Base-by-base conservation (phyloP, 1,139 yeast genomes). In the Komagataea norvegica region DNA sequence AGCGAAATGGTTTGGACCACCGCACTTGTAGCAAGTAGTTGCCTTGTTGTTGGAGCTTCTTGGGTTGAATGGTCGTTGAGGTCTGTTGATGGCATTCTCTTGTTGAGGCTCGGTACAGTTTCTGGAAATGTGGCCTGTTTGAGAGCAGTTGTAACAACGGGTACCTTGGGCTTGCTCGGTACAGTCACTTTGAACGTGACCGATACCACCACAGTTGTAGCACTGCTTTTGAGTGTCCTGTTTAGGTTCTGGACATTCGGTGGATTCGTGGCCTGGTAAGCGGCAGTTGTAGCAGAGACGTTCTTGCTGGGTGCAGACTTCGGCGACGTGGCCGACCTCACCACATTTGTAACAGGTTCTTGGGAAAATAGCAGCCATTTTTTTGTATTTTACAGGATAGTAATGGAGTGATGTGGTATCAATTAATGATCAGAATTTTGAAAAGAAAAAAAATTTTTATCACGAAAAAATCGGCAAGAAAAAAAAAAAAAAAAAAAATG, bases 251-350 rank as follows among this genome's bases (percentile, higher is more conserved):
- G 93, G 83, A 64, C 96, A 87, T 49, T 83, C 93, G 52, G 77
- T 74, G 44, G 93, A 84, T 64, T 86, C 88, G 65, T 87, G 96
- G 48, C 95, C 95, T 45, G 95, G 82, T 63, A 80, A 74, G 60
- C 82, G 85, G 66, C 96, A 87, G 78, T 87, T 87, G 81, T 86
- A 87, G 68, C 96, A 87, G 59, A 87, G 72, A 68, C 91, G 80
- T 63, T 79, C 86, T 45, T 79, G 73, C 64, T 84, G 86, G 52
- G 78, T 76, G 66, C 96, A 87, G 60, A 75, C 79, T 60, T 83
- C 94, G 47, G 95, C 95, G 58, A 85, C 74, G 70, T 87, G 95
- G 54, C 95, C 95, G 51, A 83, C 74, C 68, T 85, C 86, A 57
- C 96, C 95, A 69, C 96, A 88, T 66, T 85, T 86, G 74, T 77